Conservation (phyloP, 2,329 filamentous ascomycete species). For the Claviceps digitariae region DNA sequence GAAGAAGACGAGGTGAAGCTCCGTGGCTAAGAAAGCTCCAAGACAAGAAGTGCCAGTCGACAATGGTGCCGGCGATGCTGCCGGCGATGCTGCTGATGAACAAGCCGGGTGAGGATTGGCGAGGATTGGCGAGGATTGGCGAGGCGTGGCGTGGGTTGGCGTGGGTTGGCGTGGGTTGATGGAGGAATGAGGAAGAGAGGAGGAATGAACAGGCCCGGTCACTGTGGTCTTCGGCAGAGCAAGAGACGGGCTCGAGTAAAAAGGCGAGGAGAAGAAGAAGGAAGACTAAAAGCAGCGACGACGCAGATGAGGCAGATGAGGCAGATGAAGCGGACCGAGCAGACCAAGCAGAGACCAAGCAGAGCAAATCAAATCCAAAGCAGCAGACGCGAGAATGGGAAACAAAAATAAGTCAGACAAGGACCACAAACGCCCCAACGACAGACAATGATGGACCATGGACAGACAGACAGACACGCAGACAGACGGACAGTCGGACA, state of each 20-base stretch:
- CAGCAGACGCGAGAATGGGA: neutral
- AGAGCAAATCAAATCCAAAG: neutral
- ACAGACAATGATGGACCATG: no score
- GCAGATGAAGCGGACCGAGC: neutral
- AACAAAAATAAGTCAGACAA: no score
- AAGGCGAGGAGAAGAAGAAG: neutral
- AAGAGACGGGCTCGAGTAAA: neutral
- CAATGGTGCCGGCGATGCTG: neutral
- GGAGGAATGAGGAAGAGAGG: neutral
- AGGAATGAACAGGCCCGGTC: neutral
- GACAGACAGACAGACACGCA: neutral
- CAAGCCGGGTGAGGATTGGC: neutral
- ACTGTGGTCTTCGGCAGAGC: neutral
- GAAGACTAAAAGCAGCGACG: neutral
- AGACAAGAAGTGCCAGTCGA: neutral
- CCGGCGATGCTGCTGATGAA: neutral
- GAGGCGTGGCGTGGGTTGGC: neutral
- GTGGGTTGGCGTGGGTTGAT: neutral
- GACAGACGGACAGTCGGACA: neutral
- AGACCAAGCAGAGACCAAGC: no score
- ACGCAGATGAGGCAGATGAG: neutral
- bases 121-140: neutral
- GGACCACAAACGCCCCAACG: neutral
- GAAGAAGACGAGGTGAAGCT: neutral
- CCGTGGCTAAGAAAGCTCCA: neutral